Conservation (phyloP, 2,329 filamentous ascomycete genomes). For the Huntiella moniliformis region DNA sequence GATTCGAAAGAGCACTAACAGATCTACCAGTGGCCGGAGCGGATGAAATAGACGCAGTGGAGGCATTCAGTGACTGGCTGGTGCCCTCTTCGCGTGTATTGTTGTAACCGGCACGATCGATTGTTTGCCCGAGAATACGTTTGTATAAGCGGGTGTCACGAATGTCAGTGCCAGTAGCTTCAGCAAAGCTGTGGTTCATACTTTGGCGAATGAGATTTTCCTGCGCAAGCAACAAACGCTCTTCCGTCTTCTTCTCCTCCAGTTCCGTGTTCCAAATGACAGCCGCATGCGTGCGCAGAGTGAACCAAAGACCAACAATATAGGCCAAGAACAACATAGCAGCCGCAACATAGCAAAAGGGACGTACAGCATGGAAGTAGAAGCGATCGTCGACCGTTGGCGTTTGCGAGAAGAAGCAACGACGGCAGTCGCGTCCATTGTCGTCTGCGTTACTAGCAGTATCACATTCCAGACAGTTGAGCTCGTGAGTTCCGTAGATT, state of each 20-base stretch:
- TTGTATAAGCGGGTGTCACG: slow-evolving; percentile 82
- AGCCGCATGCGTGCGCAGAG: slow-evolving; percentile 82
- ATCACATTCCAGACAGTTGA: slow-evolving; percentile 58
- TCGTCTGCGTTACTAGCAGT: slow-evolving; percentile 23
- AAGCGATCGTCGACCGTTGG: slow-evolving; percentile 74
- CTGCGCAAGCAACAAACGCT: slow-evolving; percentile 18
- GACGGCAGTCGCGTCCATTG: slow-evolving; percentile 55
- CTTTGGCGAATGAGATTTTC: slow-evolving; percentile 5
- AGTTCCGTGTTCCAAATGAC: slow-evolving; percentile 86
- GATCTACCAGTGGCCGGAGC: slow-evolving; percentile 15
- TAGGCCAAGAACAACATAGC: slow-evolving; percentile 80
- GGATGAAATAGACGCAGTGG: slow-evolving; percentile 21
- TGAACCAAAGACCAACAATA: slow-evolving; percentile 86
- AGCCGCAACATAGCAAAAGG: slow-evolving; percentile 82
- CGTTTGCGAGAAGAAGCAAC: slow-evolving; percentile 83
- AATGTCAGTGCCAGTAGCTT: slow-evolving; percentile 46
- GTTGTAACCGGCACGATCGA: slow-evolving; percentile 61
- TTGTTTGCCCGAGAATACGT: slow-evolving; percentile 74
- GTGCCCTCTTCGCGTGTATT: slow-evolving; percentile 25
- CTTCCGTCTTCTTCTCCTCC: slow-evolving; percentile 55
- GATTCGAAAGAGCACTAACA: slow-evolving; percentile 20
- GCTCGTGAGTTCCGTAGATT: slow-evolving; percentile 92
- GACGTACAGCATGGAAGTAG: slow-evolving; percentile 75
- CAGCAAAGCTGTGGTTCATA: slow-evolving; percentile 18
- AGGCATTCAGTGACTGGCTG: slow-evolving; percentile 21